Evolutionary conservation across 1,284 basidiomycete species (phyloP), one percentile per base, ranked within the genome.

Genomic region (Pisolithus thermaeus): DNA sequence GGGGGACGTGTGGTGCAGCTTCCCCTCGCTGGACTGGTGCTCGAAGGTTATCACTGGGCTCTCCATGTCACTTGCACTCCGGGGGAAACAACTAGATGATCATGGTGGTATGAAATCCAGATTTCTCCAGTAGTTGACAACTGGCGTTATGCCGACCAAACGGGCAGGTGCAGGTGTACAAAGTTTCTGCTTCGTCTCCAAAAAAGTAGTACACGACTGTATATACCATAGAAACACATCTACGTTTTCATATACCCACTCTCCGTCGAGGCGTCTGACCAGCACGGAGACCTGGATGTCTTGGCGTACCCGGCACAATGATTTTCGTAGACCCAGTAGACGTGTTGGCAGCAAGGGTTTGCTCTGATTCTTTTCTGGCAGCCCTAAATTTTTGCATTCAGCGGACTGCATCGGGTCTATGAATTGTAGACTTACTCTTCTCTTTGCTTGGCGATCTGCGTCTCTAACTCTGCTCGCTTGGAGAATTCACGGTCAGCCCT

Each of bases 401-500:
- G 27, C 48, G 49, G 39, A 55, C 45, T 27, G 38, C 36, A 20
- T 30, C 36, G 12, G 27, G 28, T 37, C 3, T 42, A 28, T 27
- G 12, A 32, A 47, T 28, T 35, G 32, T 39, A 12, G 1, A 80
- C 89, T 69, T 66, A 93, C 91, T 84, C 84, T 73, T 92, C 91
- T 50, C 92, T 80, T 62, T 94, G 85, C 53, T 78, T 78, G 12
- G 90, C 90, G 76, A 96, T 94, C 70, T 93, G 87, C 22, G 80
- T 84, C 73, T 98, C 93, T 20, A 97, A 71, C 68, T 97, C 92
- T 0, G 92, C 90, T 62, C 81, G 81, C 70, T 85, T 90, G 36
- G 87, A 92, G 69, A 97, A 94, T 66, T 97, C 92, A 40, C 87
- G 80, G 64, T 93, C 90, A 16, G 88, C 83, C 59, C 81, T 80